phyloP scores from a whole-genome alignment of 768 basidiomycete genomes.

The Rhizopogon vinicolor region DNA sequence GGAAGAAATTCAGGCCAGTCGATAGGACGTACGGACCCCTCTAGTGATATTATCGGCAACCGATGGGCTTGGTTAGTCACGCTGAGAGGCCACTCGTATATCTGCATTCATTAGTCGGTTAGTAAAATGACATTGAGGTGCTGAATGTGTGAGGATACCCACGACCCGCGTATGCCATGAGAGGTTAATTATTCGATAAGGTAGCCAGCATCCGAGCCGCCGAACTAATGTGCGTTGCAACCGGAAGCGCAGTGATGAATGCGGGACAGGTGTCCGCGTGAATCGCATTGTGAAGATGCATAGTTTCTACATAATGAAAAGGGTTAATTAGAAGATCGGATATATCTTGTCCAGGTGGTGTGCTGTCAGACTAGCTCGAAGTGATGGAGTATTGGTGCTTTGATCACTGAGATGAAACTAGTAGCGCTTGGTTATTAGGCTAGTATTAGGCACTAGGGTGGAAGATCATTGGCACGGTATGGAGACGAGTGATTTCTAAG shows the following conservation, averaged over 20 bases:
- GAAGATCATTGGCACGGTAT: background rate
- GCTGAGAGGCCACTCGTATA: background rate
- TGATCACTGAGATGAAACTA: constrained; percentile 6
- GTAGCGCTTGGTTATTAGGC: too few species aligned
- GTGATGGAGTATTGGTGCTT: constrained; percentile 1
- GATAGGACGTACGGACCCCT: background rate
- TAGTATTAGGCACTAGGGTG: constrained; percentile 7
- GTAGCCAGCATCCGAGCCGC: background rate
- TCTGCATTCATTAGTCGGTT: background rate
- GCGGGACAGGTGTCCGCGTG: background rate
- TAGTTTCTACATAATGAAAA: constrained; percentile 1
- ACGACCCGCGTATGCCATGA: too few species aligned
- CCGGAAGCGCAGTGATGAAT: background rate
- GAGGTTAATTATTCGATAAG: background rate
- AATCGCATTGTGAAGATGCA: background rate
- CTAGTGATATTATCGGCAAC: background rate
- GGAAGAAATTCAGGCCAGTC: background rate
- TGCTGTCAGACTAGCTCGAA: background rate
- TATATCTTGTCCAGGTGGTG: background rate
- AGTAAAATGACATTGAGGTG: background rate
- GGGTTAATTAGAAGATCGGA: constrained; percentile 5
- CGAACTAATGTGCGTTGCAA: background rate
- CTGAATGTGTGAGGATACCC: background rate
- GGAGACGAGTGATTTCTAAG: constrained; percentile 4
- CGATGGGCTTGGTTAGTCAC: background rate